Base-by-base conservation (phyloP, 192 early-diverging fungal genomes). In the Rhizoclosmatium globosum region DNA sequence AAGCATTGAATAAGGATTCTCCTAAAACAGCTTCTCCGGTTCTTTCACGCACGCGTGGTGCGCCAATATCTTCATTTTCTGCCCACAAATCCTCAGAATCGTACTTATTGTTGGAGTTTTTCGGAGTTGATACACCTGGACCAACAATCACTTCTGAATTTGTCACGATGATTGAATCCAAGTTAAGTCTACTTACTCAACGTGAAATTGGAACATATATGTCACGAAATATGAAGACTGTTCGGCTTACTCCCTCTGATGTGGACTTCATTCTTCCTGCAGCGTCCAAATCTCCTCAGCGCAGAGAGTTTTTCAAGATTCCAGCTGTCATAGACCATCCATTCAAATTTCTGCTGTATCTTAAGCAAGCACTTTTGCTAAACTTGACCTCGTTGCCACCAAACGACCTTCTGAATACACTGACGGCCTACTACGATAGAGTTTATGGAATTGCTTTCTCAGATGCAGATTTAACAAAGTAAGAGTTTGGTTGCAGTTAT, bases 211-310 rank as follows among this genome's bases (percentile, higher is more conserved):
- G 86, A 17, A 87, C 87, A 41, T 92, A 90, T 50, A 82, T 95
- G 19, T 88, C 90, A 15, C 85, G 94, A 47, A 96, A 94, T 76
- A 81, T 89, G 46, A 57, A 38, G 50, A 87, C 87, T 0, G 78
- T 89, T 9, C 93, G 91, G 66, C 81, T 94, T 1, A 89, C 92
- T 3, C 85, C 79, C 13, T 88, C 91, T 13, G 94, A 96, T 84
- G 85, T 93, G 19, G 93, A 94, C 45, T 95, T 96, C 72, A 92
- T 94, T 66, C 76, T 95, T 0, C 93, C 93, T 0, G 81, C 89
- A n/a, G 4, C 39, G 39, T 81, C 88, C n/a, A 83, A 87, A 70
- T 48, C 58, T 2, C 78, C 78, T 42, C 68, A 79, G 4, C 67
- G 78, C 45, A 64, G 80, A 2, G 77, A 82, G 68, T 80, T 68